phyloP scores from a whole-genome alignment of 2,329 filamentous ascomycete species.

The Penicillium aurantiogriseum region DNA sequence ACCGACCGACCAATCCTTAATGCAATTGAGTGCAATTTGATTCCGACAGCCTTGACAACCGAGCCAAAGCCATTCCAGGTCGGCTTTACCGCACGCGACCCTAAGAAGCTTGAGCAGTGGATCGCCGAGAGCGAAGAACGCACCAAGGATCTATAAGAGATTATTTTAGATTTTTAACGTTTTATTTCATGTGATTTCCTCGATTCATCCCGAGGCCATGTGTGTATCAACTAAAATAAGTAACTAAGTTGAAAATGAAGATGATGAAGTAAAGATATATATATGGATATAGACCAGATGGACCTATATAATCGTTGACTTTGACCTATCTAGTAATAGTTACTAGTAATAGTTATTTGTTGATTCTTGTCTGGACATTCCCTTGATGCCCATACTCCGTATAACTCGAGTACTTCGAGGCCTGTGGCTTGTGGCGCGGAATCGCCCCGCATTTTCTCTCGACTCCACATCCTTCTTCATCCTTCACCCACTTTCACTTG shows the following conservation, averaged over 20 bases:
- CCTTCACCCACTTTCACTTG: neutral
- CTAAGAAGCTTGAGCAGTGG: conserved; percentile 50
- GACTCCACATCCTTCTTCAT: conserved; percentile 6
- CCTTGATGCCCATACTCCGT: no score
- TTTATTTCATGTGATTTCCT: neutral
- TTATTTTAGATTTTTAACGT: neutral
- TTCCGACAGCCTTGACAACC: conserved; percentile 58
- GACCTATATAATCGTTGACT: neutral
- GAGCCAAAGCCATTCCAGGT: conserved; percentile 65
- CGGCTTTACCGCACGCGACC: conserved; percentile 52
- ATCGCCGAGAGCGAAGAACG: conserved; percentile 54
- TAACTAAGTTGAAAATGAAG: neutral
- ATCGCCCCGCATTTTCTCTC: conserved; percentile 15
- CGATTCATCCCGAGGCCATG: no score
- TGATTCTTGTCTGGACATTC: neutral
- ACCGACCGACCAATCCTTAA: conserved; percentile 56
- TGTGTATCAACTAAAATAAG: neutral
- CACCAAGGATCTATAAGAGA: conserved; percentile 47
- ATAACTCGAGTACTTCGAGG: no score
- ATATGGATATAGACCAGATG: neutral
- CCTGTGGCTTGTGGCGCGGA: conserved; percentile 3
- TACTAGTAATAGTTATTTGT: neutral
- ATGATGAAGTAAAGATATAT: neutral
- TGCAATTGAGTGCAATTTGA: conserved; percentile 56
- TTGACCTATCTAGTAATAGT: no score